phyloP scores from a whole-genome alignment of 345 rosid species.

The Combretum micranthum region DNA sequence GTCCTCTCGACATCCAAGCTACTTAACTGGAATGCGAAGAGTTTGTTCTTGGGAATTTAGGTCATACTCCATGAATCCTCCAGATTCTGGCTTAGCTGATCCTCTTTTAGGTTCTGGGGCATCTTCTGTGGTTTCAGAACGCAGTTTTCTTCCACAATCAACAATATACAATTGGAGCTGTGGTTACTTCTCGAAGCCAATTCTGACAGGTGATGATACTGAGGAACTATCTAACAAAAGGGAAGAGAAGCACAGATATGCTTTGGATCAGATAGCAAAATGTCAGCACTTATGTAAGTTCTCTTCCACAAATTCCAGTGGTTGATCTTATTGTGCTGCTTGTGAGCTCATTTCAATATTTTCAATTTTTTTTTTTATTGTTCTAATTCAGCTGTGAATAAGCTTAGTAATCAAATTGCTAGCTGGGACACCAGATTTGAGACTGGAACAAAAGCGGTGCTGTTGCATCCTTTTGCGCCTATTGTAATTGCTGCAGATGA shows the following conservation, averaged over 20 bases:
- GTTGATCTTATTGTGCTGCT: too few relatives aligned
- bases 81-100: slow-evolving; percentile 94
- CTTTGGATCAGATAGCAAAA: slow-evolving; percentile 72
- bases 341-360: background rate
- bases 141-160: slow-evolving; percentile 85
- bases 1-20: slow-evolving; percentile 73
- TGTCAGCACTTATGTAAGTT: slow-evolving; percentile 60
- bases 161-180: slow-evolving; percentile 94
- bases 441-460: slow-evolving; percentile 71
- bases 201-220: slow-evolving; percentile 74
- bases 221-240: slow-evolving; percentile 72
- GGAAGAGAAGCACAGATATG: slow-evolving; percentile 84
- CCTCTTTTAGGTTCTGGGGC: slow-evolving; percentile 62
- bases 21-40: slow-evolving; percentile 80
- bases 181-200: slow-evolving; percentile 94
- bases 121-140: slow-evolving; percentile 48
- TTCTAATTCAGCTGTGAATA: slow-evolving; percentile 56
- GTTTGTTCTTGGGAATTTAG: slow-evolving; percentile 92
- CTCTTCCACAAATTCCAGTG: background rate
- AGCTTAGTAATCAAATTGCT: slow-evolving; percentile 72
- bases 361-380: slow-evolving; percentile 11
- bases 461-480: slow-evolving; percentile 89
- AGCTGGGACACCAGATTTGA: slow-evolving; percentile 91
- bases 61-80: slow-evolving; percentile 72
- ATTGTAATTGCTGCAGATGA: slow-evolving; percentile 97